These are phyloP conservation scores for Eragrostis curvula DNA, from an alignment of 176 grass and related monocot genomes.

Conservation along the genomic window DNA sequence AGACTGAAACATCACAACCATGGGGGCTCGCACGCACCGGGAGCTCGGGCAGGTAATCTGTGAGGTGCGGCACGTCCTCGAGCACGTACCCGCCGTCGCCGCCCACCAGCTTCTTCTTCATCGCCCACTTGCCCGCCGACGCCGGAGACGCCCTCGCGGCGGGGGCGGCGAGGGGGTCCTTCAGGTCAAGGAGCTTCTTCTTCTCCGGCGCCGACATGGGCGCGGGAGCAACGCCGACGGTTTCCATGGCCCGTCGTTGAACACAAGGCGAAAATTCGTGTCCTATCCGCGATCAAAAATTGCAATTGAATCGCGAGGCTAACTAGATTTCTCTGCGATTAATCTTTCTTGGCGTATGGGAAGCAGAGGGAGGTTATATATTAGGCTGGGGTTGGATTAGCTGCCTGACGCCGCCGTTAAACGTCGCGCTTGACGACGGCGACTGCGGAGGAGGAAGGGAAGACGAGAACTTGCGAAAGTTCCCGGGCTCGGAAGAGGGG, in stretches of 20 bases:
- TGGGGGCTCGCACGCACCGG: slow-evolving; percentile 58
- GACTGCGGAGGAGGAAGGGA: slow-evolving; percentile 16
- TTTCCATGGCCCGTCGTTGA: slow-evolving; percentile 43
- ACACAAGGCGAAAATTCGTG: background rate
- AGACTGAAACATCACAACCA: slow-evolving; percentile 29
- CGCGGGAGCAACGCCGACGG: slow-evolving; percentile 39
- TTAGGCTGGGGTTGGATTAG: background rate
- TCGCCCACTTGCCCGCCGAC: slow-evolving; percentile 45
- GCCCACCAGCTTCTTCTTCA: slow-evolving; percentile 67
- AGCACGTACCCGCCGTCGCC: slow-evolving; percentile 85
- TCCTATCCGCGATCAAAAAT: background rate
- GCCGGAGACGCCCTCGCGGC: slow-evolving; percentile 17
- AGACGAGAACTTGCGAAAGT: slow-evolving; percentile 18
- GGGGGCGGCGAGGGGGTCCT: slow-evolving; percentile 38
- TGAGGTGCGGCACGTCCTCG: slow-evolving; percentile 95
- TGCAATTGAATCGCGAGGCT: background rate
- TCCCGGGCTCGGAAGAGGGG: slow-evolving; percentile 24
- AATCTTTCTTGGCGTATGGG: slow-evolving; percentile 38
- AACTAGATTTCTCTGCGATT: background rate
- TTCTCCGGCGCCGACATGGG: slow-evolving; percentile 40
- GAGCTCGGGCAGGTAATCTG: slow-evolving; percentile 77
- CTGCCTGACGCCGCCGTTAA: slow-evolving; percentile 44
- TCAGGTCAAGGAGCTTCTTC: slow-evolving; percentile 51
- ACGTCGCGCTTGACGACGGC: slow-evolving; percentile 45
- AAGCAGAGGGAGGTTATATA: slow-evolving; percentile 31